Base-by-base conservation (phyloP, 148 eudicot species). In the Mesembryanthemum crystallinum region DNA sequence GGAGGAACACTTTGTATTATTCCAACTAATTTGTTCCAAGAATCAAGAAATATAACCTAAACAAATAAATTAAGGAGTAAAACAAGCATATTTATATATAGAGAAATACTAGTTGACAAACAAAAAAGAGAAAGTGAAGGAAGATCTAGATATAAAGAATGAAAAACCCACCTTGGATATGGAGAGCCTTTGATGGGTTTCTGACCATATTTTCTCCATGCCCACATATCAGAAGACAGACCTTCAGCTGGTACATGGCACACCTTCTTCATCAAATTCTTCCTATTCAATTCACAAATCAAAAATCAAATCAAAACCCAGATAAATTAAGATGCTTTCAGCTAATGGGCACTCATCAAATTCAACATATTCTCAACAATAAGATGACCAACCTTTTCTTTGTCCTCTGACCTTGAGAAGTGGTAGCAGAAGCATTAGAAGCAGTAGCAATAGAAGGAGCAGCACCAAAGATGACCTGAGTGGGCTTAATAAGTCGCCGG, bases 131-230 rank as follows among this genome's bases (percentile, higher is more conserved):
- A 73, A 7, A 59, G 24, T 45, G 42, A 27, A 25, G 24, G 39
- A 39, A 51, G 24, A 10, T n/a, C 25, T 25, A 37, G 25, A 60
- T 47, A 39, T 7, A 25, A 29, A 65, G 29, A 65, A 52, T 32
- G 66, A n/a, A 79, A 5, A 25, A 75, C 77, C 17, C 6, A 91
- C 97, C 98, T 92, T 37, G 97, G 98, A 68, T 92, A 92, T 14
- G 97, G 98, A 75, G 98, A 95, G 72, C 96, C 98, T 71, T 92
- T 95, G 73, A 92, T 92, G 84, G 98, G 98, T 76, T 95, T 95
- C 64, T 95, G 96, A 7, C 98, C 98, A 77, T 95, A 92, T 84
- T 95, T 95, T 79, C 96, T 86, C 98, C 98, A 95, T 54, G 96
- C 94, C 98, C 98, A 95, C 88, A 82, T 79, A 70, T 95, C 98